Conservation (phyloP, 805 yeast species). For the Dipodascus albidus region DNA sequence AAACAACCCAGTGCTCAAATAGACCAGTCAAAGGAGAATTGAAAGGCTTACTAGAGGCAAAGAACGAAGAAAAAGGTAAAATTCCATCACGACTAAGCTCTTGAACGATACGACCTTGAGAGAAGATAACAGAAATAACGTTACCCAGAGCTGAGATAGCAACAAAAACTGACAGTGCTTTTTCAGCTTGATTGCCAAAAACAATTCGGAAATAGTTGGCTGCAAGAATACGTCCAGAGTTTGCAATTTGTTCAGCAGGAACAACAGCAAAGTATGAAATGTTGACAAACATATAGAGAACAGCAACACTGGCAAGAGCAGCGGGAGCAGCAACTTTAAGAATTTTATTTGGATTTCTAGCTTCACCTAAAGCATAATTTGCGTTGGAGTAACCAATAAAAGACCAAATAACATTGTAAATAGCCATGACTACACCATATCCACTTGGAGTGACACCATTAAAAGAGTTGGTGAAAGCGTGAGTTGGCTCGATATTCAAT, state of each 20-base stretch:
- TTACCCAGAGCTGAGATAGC: conserved; percentile 77
- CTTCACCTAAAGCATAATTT: conserved; percentile 73
- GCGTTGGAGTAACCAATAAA: conserved; percentile 76
- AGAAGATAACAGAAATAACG: conserved; percentile 66
- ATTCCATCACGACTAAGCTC: conserved; percentile 76
- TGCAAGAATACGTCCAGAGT: conserved; percentile 61
- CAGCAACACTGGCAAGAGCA: conserved; percentile 47
- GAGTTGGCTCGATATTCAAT: conserved; percentile 39
- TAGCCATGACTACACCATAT: conserved; percentile 44
- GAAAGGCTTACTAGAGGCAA: conserved; percentile 63
- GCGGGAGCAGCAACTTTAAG: conserved; percentile 65
- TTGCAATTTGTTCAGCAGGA: conserved; percentile 33
- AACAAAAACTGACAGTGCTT: conserved; percentile 67
- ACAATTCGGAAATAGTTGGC: conserved; percentile 65
- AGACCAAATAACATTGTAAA: conserved; percentile 78
- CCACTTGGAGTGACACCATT: conserved; percentile 32
- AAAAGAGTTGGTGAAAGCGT: conserved; percentile 51
- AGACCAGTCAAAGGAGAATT: conserved; percentile 64
- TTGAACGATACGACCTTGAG: conserved; percentile 74
- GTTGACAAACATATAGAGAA: conserved; percentile 65
- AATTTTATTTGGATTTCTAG: conserved; percentile 59
- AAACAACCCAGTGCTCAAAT: conserved; percentile 65
- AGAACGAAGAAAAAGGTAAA: conserved; percentile 60
- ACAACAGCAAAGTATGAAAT: conserved; percentile 51
- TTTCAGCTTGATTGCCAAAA: conserved; percentile 57